These are phyloP conservation scores for Candida coquimbonensis DNA, from an alignment of 805 yeast genomes.

Conservation along the genomic window DNA sequence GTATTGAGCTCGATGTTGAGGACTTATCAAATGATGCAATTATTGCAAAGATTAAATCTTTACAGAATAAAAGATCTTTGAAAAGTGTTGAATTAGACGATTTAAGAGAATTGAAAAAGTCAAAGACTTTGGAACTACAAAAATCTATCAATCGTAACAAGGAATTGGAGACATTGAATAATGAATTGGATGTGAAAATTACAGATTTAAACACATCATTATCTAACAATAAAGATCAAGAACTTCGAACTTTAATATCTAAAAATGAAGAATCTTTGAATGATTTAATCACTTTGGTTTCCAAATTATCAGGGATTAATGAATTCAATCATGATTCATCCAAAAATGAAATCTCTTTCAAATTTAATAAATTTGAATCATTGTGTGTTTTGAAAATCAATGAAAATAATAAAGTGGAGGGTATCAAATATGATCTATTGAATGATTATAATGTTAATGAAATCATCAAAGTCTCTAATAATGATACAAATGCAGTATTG, in stretches of 20 bases:
- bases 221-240: too few species aligned
- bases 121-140: too few species aligned
- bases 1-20: constrained; percentile 1
- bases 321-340: too few species aligned
- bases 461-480: constrained; percentile 2
- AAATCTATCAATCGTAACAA: too few species aligned
- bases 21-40: neutral
- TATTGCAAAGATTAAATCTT: constrained; percentile 3
- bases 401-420: constrained; percentile 1
- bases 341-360: neutral
- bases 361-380: constrained; percentile 5
- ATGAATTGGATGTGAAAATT: neutral
- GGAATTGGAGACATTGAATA: constrained; percentile 2
- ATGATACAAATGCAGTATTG: neutral
- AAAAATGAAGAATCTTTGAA: too few species aligned
- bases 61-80: neutral
- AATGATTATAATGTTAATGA: neutral
- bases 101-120: too few species aligned
- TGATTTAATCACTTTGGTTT: too few species aligned
- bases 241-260: too few species aligned
- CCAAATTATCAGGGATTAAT: too few species aligned
- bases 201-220: too few species aligned
- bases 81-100: neutral
- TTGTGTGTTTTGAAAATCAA: constrained; percentile 3
- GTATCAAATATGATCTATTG: neutral